A percentile compares a stretch with the other conserved stretches of the same genome.
These are phyloP conservation scores for Phalaenopsis equestris DNA, from an alignment of 106 monocot species.

Conservation along the genomic window DNA sequence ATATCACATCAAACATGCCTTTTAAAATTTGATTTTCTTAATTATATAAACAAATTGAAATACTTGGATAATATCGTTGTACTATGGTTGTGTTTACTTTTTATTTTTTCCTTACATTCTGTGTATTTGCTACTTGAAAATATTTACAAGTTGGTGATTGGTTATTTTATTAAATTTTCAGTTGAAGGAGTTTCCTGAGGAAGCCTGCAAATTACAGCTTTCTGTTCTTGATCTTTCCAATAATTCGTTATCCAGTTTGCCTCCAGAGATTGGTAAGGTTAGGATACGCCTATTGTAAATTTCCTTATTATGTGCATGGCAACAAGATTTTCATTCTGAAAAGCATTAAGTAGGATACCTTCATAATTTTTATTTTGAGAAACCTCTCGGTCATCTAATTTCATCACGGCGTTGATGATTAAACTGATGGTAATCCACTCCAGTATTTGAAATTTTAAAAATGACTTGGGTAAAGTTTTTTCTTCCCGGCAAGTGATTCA, in stretches of 20 bases:
- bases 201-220: slow-evolving; percentile 78
- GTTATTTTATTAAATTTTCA: slow-evolving; percentile 17
- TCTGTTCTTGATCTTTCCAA: slow-evolving; percentile 92
- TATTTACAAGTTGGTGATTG: slow-evolving; percentile 6
- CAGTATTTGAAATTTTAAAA: neutral
- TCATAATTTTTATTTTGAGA: neutral
- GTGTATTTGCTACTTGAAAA: neutral
- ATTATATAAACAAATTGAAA: neutral
- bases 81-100: neutral
- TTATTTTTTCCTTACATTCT: slow-evolving; percentile 4
- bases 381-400: too few species aligned
- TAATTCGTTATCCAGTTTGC: slow-evolving; percentile 90
- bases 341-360: neutral
- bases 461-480: neutral
- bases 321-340: neutral
- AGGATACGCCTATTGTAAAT: slow-evolving; percentile 1
- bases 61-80: neutral
- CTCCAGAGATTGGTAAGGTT: slow-evolving; percentile 80
- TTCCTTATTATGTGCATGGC: neutral
- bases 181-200: slow-evolving; percentile 89
- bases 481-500: neutral
- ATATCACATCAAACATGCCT: neutral
- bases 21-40: neutral
- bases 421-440: neutral
- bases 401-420: too few species aligned